Evolutionary conservation across 495 filamentous ascomycete genomes (phyloP).

Genomic region (Trichocladium antarcticum): DNA sequence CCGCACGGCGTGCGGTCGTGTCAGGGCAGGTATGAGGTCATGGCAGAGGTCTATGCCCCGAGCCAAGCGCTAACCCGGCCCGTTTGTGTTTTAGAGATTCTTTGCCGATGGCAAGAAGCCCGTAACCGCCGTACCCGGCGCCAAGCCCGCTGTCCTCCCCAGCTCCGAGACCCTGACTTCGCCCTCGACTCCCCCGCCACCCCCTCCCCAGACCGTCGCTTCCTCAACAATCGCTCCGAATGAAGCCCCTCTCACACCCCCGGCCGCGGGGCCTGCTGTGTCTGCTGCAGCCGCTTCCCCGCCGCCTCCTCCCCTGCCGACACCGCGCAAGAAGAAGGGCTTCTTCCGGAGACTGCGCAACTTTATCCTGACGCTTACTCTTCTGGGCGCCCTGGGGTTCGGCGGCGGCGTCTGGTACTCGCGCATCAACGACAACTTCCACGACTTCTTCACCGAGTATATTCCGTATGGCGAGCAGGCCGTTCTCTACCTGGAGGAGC

Average conservation of each 20-base stretch:
- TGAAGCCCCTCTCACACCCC: constrained; percentile 50
- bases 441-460: constrained; percentile 98
- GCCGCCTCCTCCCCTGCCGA: constrained; percentile 35
- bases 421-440: constrained; percentile 89
- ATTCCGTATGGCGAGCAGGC: constrained; percentile 88
- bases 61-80: background rate
- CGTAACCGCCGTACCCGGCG: constrained; percentile 41
- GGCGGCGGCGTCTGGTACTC: constrained; percentile 85
- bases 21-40: constrained; percentile 26
- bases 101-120: constrained; percentile 49
- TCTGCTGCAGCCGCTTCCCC: constrained; percentile 43
- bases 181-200: constrained; percentile 37
- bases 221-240: constrained; percentile 48
- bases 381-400: constrained; percentile 66
- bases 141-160: constrained; percentile 45
- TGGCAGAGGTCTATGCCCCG: background rate
- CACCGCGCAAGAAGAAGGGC: constrained; percentile 53
- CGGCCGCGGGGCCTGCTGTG: constrained; percentile 13
- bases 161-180: constrained; percentile 45
- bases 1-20: constrained; percentile 21
- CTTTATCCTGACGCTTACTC: constrained; percentile 58
- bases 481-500: constrained; percentile 94
- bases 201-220: constrained; percentile 33
- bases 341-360: constrained; percentile 57
- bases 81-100: constrained; percentile 34